Percentiles rank a stretch among this genome's conserved stretches.
These are phyloP conservation scores for Exophiala dermatitidis DNA, from an alignment of 2,329 filamentous ascomycete genomes.

Conservation along the genomic window DNA sequence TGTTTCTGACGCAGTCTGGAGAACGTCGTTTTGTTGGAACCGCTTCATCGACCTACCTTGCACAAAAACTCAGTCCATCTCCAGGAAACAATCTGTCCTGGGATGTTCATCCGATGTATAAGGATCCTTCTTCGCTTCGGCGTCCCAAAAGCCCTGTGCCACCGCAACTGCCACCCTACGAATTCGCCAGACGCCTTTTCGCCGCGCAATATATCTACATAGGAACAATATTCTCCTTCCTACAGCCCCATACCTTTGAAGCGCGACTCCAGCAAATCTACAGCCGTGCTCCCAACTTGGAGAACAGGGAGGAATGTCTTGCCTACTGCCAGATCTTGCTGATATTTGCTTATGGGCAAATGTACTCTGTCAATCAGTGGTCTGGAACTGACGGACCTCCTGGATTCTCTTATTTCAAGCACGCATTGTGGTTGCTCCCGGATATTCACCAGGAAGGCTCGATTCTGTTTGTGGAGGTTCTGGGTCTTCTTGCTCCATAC, in stretches of 20 bases:
- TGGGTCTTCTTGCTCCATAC: conserved; percentile 50
- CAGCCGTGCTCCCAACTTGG: conserved; percentile 36
- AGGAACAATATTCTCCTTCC: conserved; percentile 51
- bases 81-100: conserved; percentile 31
- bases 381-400: conserved; percentile 47
- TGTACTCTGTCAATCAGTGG: conserved; percentile 54
- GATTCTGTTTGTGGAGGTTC: conserved; percentile 48
- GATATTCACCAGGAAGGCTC: conserved; percentile 51
- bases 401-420: conserved; percentile 50
- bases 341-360: conserved; percentile 49
- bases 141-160: conserved; percentile 26
- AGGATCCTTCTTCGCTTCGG: conserved; percentile 31
- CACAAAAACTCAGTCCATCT: conserved; percentile 32
- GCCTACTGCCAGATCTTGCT: conserved; percentile 47
- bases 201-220: conserved; percentile 50
- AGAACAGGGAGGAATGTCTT: conserved; percentile 44
- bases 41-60: conserved; percentile 33
- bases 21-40: conserved; percentile 35
- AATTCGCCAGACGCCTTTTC: conserved; percentile 47
- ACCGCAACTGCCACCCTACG: conserved; percentile 44
- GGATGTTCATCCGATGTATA: conserved; percentile 34
- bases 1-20: conserved; percentile 33
- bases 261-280: conserved; percentile 42
- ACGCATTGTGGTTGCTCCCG: conserved; percentile 47
- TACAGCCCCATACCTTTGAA: conserved; percentile 44